Evolutionary conservation across 768 basidiomycete genomes (phyloP).

Genomic region (Cytidiella melzeri): DNA sequence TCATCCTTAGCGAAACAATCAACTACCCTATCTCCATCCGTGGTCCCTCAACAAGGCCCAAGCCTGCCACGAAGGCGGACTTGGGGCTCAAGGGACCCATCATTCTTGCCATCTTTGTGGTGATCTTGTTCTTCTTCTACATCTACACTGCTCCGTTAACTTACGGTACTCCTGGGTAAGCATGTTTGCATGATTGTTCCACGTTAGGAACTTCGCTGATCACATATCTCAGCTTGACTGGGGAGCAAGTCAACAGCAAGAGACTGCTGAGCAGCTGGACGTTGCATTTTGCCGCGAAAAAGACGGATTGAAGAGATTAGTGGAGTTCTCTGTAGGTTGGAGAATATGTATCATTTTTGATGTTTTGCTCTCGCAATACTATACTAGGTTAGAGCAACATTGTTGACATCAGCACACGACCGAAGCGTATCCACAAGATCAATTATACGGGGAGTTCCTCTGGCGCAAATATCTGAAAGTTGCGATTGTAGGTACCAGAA

Average conservation of each 20-base stretch:
- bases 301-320: constrained; percentile 25
- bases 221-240: constrained; percentile 55
- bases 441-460: constrained; percentile 44
- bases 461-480: constrained; percentile 88
- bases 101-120: constrained; percentile 48
- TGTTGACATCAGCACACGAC: background rate
- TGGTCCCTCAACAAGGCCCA: constrained; percentile 53
- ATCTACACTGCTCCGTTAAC: constrained; percentile 84
- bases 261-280: constrained; percentile 88
- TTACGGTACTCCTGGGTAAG: constrained; percentile 94
- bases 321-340: background rate
- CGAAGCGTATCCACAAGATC: background rate
- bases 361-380: background rate
- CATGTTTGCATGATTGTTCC: constrained; percentile 13
- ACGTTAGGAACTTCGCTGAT: background rate
- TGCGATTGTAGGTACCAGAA: constrained; percentile 88
- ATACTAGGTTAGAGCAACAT: background rate
- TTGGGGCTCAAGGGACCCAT: constrained; percentile 73
- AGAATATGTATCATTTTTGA: background rate
- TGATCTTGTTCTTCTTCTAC: constrained; percentile 60
- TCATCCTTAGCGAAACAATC: constrained; percentile 82
- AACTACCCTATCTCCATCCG: constrained; percentile 83
- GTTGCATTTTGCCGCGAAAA: constrained; percentile 83
- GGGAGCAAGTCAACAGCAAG: constrained; percentile 78
- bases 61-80: constrained; percentile 52